Conservation (phyloP, 129 eudicot genomes). For the Apium graveolens region DNA sequence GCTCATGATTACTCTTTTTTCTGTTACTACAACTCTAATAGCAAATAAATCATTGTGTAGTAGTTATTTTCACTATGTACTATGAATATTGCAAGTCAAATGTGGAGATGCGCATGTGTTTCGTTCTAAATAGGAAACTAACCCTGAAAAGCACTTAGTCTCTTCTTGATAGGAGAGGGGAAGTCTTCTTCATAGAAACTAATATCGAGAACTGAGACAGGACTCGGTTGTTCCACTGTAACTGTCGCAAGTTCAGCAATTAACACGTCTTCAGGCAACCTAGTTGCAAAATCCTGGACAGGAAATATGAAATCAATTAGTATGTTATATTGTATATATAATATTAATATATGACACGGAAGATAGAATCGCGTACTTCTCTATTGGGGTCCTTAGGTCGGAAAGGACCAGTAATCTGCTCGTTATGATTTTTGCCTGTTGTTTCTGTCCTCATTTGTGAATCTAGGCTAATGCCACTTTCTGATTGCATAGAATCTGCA, state of each 20-base stretch:
- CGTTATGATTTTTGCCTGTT: slow-evolving; percentile 35
- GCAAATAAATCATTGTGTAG: not conserved
- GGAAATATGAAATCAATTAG: slow-evolving; percentile 21
- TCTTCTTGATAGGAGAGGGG: slow-evolving; percentile 88
- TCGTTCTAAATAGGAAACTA: slow-evolving; percentile 6
- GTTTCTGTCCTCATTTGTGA: slow-evolving; percentile 49
- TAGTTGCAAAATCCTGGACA: slow-evolving; percentile 34
- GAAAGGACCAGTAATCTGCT: slow-evolving; percentile 26
- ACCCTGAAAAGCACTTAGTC: slow-evolving; percentile 60
- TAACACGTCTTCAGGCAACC: slow-evolving; percentile 35
- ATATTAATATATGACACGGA: not conserved
- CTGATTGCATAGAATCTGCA: slow-evolving; percentile 58
- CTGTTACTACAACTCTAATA: not conserved
- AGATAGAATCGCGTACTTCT: slow-evolving; percentile 26
- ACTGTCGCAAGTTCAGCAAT: slow-evolving; percentile 37
- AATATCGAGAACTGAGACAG: slow-evolving; percentile 84
- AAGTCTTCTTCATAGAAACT: slow-evolving; percentile 65
- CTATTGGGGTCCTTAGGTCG: slow-evolving; percentile 27
- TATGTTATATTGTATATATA: not conserved
- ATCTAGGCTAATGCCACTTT: slow-evolving; percentile 48
- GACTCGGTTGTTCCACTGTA: slow-evolving; percentile 79
- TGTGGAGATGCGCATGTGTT: not conserved
- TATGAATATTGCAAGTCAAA: not conserved
- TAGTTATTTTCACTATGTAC: not conserved
- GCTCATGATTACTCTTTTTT: not conserved